phyloP scores from a whole-genome alignment of 1,139 yeast species.

The Entelexis sorbosivorans region DNA sequence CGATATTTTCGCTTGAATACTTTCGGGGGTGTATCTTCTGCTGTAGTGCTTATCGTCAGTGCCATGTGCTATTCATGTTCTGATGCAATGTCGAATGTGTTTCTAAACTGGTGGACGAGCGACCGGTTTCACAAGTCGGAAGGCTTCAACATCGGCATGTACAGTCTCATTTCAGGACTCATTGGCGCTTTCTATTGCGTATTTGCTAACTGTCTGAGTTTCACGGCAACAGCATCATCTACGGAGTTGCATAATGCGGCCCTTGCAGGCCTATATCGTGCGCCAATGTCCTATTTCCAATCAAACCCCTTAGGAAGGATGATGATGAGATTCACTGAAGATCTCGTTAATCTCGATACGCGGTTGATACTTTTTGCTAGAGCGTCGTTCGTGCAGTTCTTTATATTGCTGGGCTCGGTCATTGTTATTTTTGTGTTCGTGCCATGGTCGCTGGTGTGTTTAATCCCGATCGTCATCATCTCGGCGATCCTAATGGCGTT shows the following conservation, averaged over 20 bases:
- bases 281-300: slow-evolving; percentile 59
- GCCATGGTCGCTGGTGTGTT: slow-evolving; percentile 25
- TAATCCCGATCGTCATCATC: slow-evolving; percentile 23
- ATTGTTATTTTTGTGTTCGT: slow-evolving; percentile 26
- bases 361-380: slow-evolving; percentile 32
- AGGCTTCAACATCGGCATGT: slow-evolving; percentile 15
- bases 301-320: slow-evolving; percentile 62
- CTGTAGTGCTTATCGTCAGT: not conserved
- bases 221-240: slow-evolving; percentile 12
- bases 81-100: slow-evolving; percentile 7
- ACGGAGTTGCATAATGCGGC: slow-evolving; percentile 37
- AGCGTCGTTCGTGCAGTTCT: slow-evolving; percentile 18
- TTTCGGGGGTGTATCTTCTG: not conserved
- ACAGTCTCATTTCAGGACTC: slow-evolving; percentile 7
- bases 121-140: slow-evolving; percentile 3
- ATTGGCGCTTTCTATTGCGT: not conserved
- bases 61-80: slow-evolving; percentile 4
- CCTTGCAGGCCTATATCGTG: slow-evolving; percentile 51
- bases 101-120: slow-evolving; percentile 16
- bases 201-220: not conserved
- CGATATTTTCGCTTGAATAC: slow-evolving; percentile 6
- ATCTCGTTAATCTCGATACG: slow-evolving; percentile 71
- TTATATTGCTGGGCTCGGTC: slow-evolving; percentile 20
- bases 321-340: slow-evolving; percentile 64
- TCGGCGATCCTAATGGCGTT: slow-evolving; percentile 30